A percentile compares a stretch with the other conserved stretches of the same genome.
phyloP scores from a whole-genome alignment of 2,329 filamentous ascomycete species.

The Penicillium fuscoglaucum region DNA sequence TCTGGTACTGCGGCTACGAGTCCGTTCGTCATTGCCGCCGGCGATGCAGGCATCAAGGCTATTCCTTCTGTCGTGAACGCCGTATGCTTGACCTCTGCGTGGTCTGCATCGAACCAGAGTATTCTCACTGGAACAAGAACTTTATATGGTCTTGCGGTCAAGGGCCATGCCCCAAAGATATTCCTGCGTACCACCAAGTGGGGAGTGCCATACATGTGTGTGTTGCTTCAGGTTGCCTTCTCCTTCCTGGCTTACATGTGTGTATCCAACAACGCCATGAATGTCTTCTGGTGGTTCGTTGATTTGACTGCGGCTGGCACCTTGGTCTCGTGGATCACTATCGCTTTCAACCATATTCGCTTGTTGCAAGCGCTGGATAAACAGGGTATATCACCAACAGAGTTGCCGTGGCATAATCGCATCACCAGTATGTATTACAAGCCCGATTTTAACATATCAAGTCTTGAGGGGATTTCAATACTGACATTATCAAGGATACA shows the following conservation, averaged over 20 bases:
- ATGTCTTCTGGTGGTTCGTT: slow-evolving; percentile 66
- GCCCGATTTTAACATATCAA: no score
- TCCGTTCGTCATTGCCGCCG: slow-evolving; percentile 72
- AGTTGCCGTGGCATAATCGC: slow-evolving; percentile 63
- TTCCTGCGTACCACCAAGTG: slow-evolving; percentile 40
- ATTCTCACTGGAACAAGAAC: slow-evolving; percentile 57
- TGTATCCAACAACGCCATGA: slow-evolving; percentile 53
- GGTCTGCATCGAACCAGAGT: slow-evolving; percentile 68
- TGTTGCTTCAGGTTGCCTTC: slow-evolving; percentile 42
- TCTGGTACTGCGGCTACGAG: slow-evolving; percentile 36
- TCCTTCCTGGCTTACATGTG: slow-evolving; percentile 50
- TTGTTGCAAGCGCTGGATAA: slow-evolving; percentile 55
- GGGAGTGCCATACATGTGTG: slow-evolving; percentile 49
- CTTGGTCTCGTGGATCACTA: slow-evolving; percentile 62
- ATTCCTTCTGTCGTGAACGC: slow-evolving; percentile 75
- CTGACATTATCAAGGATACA: slow-evolving; percentile 51
- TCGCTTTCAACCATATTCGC: slow-evolving; percentile 61
- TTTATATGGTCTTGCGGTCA: slow-evolving; percentile 51
- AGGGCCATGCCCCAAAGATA: slow-evolving; percentile 54
- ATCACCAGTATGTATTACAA: slow-evolving; percentile 56
- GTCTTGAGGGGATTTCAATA: neutral
- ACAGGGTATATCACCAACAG: slow-evolving; percentile 53
- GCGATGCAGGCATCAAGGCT: slow-evolving; percentile 64
- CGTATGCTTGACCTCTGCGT: slow-evolving; percentile 70
- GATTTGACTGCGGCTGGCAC: slow-evolving; percentile 63